Evolutionary conservation across 2,329 filamentous ascomycete genomes (phyloP).

Genomic region (Hymenoscyphus occultus): DNA sequence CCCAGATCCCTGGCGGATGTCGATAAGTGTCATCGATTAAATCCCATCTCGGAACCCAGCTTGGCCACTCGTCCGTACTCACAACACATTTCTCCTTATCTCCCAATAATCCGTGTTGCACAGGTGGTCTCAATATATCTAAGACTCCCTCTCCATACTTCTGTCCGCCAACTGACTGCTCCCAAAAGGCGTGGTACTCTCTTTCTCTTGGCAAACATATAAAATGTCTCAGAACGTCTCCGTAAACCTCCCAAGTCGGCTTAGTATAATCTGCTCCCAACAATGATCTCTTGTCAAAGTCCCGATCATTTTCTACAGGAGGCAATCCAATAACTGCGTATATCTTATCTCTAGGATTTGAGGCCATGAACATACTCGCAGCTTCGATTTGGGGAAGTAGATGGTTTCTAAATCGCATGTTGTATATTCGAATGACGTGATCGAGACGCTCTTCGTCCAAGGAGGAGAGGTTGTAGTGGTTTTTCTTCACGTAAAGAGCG

Average conservation of each 20-base stretch:
- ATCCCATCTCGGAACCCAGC: slow-evolving; percentile 9
- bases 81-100: slow-evolving; percentile 3
- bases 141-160: slow-evolving; percentile 8
- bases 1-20: slow-evolving; percentile 3
- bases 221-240: slow-evolving; percentile 6
- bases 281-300: slow-evolving; percentile 4
- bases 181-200: not conserved
- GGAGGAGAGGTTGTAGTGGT: not conserved
- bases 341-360: slow-evolving; percentile 7
- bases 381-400: slow-evolving; percentile 1
- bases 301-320: not conserved
- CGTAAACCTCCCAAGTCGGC: slow-evolving; percentile 5
- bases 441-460: not conserved
- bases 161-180: not conserved
- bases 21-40: not conserved
- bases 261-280: slow-evolving; percentile 5
- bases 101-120: not conserved
- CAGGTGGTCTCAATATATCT: slow-evolving; percentile 8
- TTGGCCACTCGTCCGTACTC: not conserved
- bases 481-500: not conserved
- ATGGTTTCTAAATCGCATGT: slow-evolving; percentile 1
- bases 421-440: not conserved
- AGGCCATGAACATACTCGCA: not conserved
- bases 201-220: not conserved
- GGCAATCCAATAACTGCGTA: not conserved